Conservation (phyloP, 495 filamentous ascomycete species). For the Pseudevernia furfuracea region DNA sequence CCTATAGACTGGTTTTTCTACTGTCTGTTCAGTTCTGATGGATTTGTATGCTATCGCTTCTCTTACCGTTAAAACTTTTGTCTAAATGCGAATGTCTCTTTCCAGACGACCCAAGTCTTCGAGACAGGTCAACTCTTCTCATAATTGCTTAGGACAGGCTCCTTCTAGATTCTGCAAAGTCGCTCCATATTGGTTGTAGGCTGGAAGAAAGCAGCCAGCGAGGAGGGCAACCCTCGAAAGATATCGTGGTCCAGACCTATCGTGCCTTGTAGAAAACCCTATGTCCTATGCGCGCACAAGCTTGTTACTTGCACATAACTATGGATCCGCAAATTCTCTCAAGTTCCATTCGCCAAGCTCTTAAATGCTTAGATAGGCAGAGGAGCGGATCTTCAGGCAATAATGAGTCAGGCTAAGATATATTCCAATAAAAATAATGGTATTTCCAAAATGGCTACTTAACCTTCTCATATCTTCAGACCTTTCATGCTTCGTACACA, state of each 20-base stretch:
- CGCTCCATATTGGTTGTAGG: neutral
- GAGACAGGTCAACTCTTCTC: neutral
- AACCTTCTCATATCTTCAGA: neutral
- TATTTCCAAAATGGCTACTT: neutral
- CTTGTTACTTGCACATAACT: neutral
- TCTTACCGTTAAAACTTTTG: neutral
- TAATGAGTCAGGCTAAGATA: neutral
- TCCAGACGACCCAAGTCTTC: neutral
- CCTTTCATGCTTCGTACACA: neutral
- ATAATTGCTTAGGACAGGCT: neutral
- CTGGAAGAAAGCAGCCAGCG: too few relatives aligned
- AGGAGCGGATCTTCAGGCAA: neutral
- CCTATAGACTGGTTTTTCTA: too few relatives aligned
- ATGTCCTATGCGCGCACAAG: neutral
- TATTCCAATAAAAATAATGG: slow-evolving; percentile 5
- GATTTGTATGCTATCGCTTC: neutral
- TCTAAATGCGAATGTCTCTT: neutral
- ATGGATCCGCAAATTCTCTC: neutral
- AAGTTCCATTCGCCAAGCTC: neutral
- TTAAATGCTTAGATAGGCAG: too few relatives aligned
- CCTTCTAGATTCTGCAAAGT: neutral
- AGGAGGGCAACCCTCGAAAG: neutral
- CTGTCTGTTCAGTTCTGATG: too few relatives aligned
- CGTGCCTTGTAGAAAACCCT: neutral
- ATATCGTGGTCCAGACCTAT: too few relatives aligned